Base-by-base conservation (phyloP, 2,329 filamentous ascomycete species). In the Zopfia rhizophila region DNA sequence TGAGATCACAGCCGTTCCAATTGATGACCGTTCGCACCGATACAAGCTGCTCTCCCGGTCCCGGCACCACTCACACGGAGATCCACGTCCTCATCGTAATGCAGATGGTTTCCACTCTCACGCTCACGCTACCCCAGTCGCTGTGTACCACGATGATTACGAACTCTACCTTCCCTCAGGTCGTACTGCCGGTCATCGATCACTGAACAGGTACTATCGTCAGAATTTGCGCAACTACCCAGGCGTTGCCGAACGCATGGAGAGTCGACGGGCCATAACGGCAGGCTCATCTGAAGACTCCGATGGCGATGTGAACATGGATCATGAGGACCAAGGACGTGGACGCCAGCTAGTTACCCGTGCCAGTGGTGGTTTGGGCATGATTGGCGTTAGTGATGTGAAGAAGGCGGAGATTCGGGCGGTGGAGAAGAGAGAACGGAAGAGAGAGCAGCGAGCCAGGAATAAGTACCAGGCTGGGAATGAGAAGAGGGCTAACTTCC, bases 81-180 rank as follows among this genome's bases (percentile, higher is more conserved):
- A 91, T 63, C 82, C 86, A 18, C 82, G 89, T 17, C 82, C 85
- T 14, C 90, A 93, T 66, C 88, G 85, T 53, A 87, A 88, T 58
- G 83, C 79, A 38, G 87, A 92, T 65, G 89, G 90, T 40, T 92
- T 83, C 78, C 89, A 95, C 69, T 92, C 89, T 3, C 89, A 91
- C 67, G 88, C 89, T 2, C 88, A 95, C 74, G 57, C 67, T 24
- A 88, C 90, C 57, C 83, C 83, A 41, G 83, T 88, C 52, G 86
- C 90, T 25, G 89, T 90, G 16, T 96, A 95, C 70, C 87, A 95
- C 65, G 90, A 95, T 60, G 94, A 99, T 31, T 92, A 90, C 63
- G 94, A 97, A 72, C 82, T 99, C 40, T 91, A 99, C 66, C 83
- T 99, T 10, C 94, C 94, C 1, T 91, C 89, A 4, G 94, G 94